Base-by-base conservation (phyloP, 495 filamentous ascomycete species). In the Penicillium turbatum region DNA sequence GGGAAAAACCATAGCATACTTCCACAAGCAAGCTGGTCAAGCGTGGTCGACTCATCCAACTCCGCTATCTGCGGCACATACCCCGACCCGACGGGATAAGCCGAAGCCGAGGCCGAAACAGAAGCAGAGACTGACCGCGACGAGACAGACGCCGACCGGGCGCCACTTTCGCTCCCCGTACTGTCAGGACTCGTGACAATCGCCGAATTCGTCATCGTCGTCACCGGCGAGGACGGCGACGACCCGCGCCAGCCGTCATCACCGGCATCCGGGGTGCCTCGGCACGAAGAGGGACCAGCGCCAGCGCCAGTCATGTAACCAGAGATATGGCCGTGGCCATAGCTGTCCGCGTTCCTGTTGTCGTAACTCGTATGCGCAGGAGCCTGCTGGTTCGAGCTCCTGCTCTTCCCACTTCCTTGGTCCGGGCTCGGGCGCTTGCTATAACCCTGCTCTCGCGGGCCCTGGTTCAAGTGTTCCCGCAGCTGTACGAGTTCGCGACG, bases 401-500 rank as follows among this genome's bases (percentile, higher is more conserved):
- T 37, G 13, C 21, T 16, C 13, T 35, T 48, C 32, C 32, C 46
- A 1, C 6, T 15, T 32, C 19, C 32, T 44, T 44, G 26, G n/a
- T 34, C 31, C 29, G n/a, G 11, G 19, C 35, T n/a, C 26, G 27
- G 21, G 31, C 49, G 53, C 39, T 27, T 16, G 27, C 17, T 38
- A 9, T 35, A 44, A 27, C 40, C 51, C 1, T 48, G 55, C 34
- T 45, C 49, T 11, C 49, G 57, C 6, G 56, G 44, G 24, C 30
- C n/a, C 30, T 61, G 62, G 31, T 19, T 43, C 31, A 63, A 54
- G 31, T 57, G 57, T 0, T 35, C 47, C 12, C 64, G 64, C 54
- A 67, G 30, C 53, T 65, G 56, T 7, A 56, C 55, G 44, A 71
- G 56, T 38, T 71, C 66, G 12, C 61, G 58, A 16, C 68, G 63